Conservation (phyloP, 164 flowering plant species). For the Tetracentron sinense region DNA sequence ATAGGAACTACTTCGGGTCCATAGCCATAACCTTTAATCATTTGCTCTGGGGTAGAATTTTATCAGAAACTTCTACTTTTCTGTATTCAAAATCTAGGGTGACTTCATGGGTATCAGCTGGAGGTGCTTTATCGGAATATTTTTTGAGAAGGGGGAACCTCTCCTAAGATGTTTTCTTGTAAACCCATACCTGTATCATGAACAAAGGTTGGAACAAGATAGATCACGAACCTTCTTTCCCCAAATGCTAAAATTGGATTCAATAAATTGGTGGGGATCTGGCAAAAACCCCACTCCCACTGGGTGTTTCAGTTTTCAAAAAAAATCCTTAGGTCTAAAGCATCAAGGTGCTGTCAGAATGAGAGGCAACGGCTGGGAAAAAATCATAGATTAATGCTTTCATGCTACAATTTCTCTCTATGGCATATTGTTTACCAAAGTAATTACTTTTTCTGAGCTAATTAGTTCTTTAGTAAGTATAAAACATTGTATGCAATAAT, state of each 20-base stretch:
- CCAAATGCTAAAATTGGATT: too few relatives aligned
- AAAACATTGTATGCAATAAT: not conserved
- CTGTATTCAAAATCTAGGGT: constrained; percentile 88
- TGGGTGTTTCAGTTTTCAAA: too few relatives aligned
- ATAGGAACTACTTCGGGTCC: constrained; percentile 97
- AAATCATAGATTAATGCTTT: too few relatives aligned
- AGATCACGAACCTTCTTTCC: too few relatives aligned
- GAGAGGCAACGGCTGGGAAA: too few relatives aligned
- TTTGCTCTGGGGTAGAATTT: constrained; percentile 90
- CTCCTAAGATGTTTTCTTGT: constrained; percentile 89
- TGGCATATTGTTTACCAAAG: not conserved
- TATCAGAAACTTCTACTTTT: constrained; percentile 50
- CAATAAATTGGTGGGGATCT: too few relatives aligned
- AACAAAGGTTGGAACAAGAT: too few relatives aligned
- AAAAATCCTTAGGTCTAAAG: too few relatives aligned
- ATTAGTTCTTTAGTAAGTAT: not conserved
- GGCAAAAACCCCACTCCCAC: too few relatives aligned
- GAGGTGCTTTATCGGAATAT: constrained; percentile 91
- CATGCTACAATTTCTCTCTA: not conserved
- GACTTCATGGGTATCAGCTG: constrained; percentile 79
- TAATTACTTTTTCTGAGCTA: not conserved
- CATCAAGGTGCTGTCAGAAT: too few relatives aligned
- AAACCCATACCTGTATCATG: constrained; percentile 78
- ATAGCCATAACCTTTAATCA: constrained; percentile 90
- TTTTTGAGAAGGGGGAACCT: constrained; percentile 82